Percentiles rank a stretch among this genome's conserved stretches.
Conservation (phyloP, 73 alveolate species). For the Paramecium biaurelia region DNA sequence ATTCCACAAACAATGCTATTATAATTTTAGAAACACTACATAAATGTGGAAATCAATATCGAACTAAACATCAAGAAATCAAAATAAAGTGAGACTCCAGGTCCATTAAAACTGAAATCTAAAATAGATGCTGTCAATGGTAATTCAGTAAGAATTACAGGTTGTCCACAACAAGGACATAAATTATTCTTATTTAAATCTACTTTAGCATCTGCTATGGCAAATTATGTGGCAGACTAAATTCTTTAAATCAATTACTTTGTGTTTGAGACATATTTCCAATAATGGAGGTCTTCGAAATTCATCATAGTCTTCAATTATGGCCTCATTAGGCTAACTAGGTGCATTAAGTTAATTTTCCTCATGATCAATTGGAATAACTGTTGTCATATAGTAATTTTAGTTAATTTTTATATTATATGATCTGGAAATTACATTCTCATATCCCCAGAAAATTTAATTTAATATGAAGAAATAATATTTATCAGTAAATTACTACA, state of each 20-base stretch:
- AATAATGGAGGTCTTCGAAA: background rate
- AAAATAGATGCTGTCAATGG: background rate
- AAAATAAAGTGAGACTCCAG: constrained; percentile 26
- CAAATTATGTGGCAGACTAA: constrained; percentile 35
- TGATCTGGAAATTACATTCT: background rate
- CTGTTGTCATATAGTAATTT: constrained; percentile 22
- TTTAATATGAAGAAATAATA: background rate
- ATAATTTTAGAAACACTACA: background rate
- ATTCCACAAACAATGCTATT: background rate
- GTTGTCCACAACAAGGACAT: constrained; percentile 51
- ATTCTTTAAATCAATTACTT: background rate
- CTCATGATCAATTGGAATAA: background rate
- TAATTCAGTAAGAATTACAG: background rate
- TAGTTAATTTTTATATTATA: background rate
- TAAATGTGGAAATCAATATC: background rate
- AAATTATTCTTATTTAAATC: background rate
- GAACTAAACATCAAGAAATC: background rate
- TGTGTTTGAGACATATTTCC: background rate
- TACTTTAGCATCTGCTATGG: background rate
- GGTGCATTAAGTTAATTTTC: background rate
- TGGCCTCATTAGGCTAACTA: background rate
- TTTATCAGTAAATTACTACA: background rate
- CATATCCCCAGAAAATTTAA: background rate
- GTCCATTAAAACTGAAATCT: constrained; percentile 37
- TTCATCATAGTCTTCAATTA: background rate